Evolutionary conservation across 1,284 basidiomycete species (phyloP), one percentile per base, ranked within the genome.

Genomic region (Melampsora abietis-canadensis): DNA sequence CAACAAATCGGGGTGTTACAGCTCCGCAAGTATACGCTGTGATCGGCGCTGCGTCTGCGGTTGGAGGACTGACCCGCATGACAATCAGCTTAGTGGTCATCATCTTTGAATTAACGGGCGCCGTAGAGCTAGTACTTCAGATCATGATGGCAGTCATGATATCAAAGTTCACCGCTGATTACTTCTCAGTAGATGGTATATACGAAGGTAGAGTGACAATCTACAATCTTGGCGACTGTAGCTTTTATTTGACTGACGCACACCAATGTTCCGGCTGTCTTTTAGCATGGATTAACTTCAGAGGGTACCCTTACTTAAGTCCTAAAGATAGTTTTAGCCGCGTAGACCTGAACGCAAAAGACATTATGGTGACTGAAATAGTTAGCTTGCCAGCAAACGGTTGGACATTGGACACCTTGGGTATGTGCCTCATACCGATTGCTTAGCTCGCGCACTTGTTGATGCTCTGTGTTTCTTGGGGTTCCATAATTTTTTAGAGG

Each of bases 41-140:
- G 27, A 88, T 92, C 47, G 91, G 91, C 0, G 90, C 90, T 21
- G 88, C 90, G 37, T 89, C 89, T 1, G 89, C 91, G 85, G 83
- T 92, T 0, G 89, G 88, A 8, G 91, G 91, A 3, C 90, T 92
- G 2, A 92, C 90, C 4, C 83, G 89, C 75, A 92, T 91, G 88
- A 92, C 83, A 2, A 79, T 83, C 47, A 79, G 79, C 4, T 82
- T 90, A 67, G 88, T 89, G 27, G 88, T 89, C 37, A 90, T 90
- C 73, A 82, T 90, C 7, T 90, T 89, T 78, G 88, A 90, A 84
- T 87, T 87, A 76, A 59, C 66, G 37, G 60, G 62, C 34, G 76
- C 77, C n/a, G 78, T 69, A 31, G 70, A 46, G 83, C 90, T 27
- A 89, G 89, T 24, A 88, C 88, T 14, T 88, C 89, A 6, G 82